phyloP scores from a whole-genome alignment of 805 yeast species.

The Pichia gijzeniarum region DNA sequence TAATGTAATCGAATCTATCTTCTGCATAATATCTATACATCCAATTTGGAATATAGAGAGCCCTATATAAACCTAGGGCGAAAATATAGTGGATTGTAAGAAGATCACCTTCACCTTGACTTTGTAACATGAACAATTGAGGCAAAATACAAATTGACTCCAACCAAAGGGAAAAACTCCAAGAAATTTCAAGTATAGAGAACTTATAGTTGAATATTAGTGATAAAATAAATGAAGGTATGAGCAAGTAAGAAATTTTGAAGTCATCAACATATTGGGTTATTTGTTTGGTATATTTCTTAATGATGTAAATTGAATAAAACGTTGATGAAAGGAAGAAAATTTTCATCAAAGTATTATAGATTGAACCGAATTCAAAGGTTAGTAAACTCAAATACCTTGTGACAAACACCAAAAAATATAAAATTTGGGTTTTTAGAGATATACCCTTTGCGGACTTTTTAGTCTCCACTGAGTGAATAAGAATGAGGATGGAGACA shows the following conservation, averaged over 20 bases:
- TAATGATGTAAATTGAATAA: conserved; percentile 69
- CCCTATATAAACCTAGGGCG: conserved; percentile 86
- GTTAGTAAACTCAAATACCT: conserved; percentile 61
- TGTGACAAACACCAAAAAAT: conserved; percentile 63
- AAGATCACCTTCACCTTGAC: conserved; percentile 81
- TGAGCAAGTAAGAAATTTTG: conserved; percentile 62
- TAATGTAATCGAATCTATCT: conserved; percentile 57
- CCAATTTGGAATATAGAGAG: conserved; percentile 93
- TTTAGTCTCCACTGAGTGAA: conserved; percentile 60
- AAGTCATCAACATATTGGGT: conserved; percentile 63
- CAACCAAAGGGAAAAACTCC: conserved; percentile 92
- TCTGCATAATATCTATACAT: conserved; percentile 72
- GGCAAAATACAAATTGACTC: conserved; percentile 91
- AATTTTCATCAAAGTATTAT: conserved; percentile 76
- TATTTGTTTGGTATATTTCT: conserved; percentile 53
- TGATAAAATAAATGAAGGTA: conserved; percentile 50
- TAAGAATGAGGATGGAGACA: conserved; percentile 67
- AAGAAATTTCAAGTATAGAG: conserved; percentile 54
- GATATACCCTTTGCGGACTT: conserved; percentile 79
- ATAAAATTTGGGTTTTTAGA: conserved; percentile 78
- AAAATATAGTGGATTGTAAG: conserved; percentile 90
- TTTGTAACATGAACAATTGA: conserved; percentile 83
- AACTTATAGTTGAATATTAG: conserved; percentile 64
- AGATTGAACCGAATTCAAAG: conserved; percentile 52
- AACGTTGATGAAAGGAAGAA: conserved; percentile 70